Base-by-base conservation (phyloP, 1,139 yeast genomes). In the Petasospora fabianii region DNA sequence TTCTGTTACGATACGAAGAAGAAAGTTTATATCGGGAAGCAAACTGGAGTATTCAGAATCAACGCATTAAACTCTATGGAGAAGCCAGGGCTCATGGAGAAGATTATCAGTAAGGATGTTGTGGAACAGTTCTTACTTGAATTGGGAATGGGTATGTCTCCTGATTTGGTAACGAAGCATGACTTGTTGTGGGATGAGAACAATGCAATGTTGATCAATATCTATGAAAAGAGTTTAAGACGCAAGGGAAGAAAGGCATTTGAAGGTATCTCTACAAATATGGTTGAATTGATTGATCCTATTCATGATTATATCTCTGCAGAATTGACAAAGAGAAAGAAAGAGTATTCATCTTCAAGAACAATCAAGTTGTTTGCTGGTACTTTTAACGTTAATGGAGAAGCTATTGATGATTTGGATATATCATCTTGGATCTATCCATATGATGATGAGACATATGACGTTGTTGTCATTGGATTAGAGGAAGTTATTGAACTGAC, bases 401-500 rank as follows among this genome's bases (percentile, higher is more conserved):
- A 71, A 14, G 59, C 69, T 14, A 66, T 69, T 36, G 71, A 72
- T 11, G 82, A 75, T 12, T 5, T 28, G 1, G 75, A 73, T 48
- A 61, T 80, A n/a, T 58, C 61, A 2, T 60, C 66, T 3, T 80
- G 88, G 84, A 48, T 84, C 3, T 78, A 71, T 46, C 87, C 88
- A 0, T 46, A 46, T 21, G 43, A 47, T 6, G 51, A 51, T 20
- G 62, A 58, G 4, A 47, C 59, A 22, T 75, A 85, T 41, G 97
- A 90, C 58, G 58, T 92, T 15, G 85, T 84, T 30, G 77, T 84
- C 21, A 71, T 94, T 47, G 97, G 96, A 2, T 68, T 94, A 41
- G 96, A 94, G 60, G 99, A 94, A 58, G 81, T 92, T 38, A 92
- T 92, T 11, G 97, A 90, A 60, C 66, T 94, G 36, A 83, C 90